These are phyloP conservation scores for Lactarius sanguifluus DNA, from an alignment of 768 basidiomycete genomes.

Conservation along the genomic window DNA sequence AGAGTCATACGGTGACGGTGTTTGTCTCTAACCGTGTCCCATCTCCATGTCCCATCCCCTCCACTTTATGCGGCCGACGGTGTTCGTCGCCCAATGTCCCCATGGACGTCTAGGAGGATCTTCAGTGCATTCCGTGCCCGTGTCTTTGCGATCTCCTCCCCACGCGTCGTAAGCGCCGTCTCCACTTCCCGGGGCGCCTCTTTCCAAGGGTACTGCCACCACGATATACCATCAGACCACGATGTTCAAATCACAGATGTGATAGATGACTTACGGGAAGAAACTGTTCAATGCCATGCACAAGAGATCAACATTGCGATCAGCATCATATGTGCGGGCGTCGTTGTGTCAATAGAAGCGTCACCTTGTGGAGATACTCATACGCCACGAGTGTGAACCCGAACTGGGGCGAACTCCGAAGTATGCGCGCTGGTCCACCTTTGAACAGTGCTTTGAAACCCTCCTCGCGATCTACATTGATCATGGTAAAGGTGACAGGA, in stretches of 20 bases:
- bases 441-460: constrained; percentile 90
- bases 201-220: constrained; percentile 76
- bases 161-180: constrained; percentile 66
- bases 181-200: constrained; percentile 64
- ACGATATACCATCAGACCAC: constrained; percentile 26
- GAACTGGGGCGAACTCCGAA: constrained; percentile 91
- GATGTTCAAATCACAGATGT: constrained; percentile 9
- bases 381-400: constrained; percentile 88
- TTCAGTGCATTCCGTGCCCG: constrained; percentile 95
- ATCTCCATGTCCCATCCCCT: background rate
- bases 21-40: background rate
- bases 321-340: background rate
- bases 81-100: constrained; percentile 54
- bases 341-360: constrained; percentile 23
- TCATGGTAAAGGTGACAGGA: background rate
- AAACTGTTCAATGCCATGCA: constrained; percentile 11
- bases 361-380: constrained; percentile 66
- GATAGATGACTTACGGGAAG: constrained; percentile 25
- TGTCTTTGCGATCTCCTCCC: constrained; percentile 83
- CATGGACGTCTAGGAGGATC: constrained; percentile 84
- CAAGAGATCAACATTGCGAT: background rate
- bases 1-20: background rate
- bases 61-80: constrained; percentile 7
- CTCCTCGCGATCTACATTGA: constrained; percentile 71
- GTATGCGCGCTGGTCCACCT: constrained; percentile 83